These are phyloP conservation scores for Stylosanthes scabra DNA, from an alignment of 331 rosid species.

Conservation along the genomic window DNA sequence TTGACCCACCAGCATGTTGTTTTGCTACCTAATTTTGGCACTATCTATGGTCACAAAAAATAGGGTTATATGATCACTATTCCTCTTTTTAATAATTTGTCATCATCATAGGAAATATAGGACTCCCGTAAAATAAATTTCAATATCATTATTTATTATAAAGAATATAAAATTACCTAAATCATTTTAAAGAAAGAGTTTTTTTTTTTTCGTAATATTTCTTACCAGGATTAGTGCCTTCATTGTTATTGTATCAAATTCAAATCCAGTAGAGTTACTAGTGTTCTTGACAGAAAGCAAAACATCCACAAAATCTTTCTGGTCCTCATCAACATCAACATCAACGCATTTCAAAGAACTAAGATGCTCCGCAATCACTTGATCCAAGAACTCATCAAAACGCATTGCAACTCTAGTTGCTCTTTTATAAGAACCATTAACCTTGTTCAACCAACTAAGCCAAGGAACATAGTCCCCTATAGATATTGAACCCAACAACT, in stretches of 20 bases:
- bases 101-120: no score
- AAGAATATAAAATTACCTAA: no score
- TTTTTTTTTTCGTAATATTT: no score
- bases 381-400: slow-evolving; percentile 38
- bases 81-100: no score
- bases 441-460: slow-evolving; percentile 44
- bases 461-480: slow-evolving; percentile 48
- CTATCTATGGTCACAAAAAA: no score
- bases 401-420: slow-evolving; percentile 30
- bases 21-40: no score
- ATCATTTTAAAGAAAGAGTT: no score
- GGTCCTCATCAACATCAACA: slow-evolving; percentile 19
- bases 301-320: slow-evolving; percentile 43
- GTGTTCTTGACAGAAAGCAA: slow-evolving; percentile 35
- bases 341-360: background rate
- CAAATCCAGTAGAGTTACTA: slow-evolving; percentile 26
- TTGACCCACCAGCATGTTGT: no score
- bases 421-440: slow-evolving; percentile 30
- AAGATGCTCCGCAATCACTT: slow-evolving; percentile 41
- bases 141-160: no score
- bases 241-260: slow-evolving; percentile 26
- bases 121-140: no score
- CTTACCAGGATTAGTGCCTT: slow-evolving; percentile 41
- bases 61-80: no score
- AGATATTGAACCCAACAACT: slow-evolving; percentile 28